Base-by-base conservation (phyloP, 78 protist genomes). In the Speleostelium caveatum region DNA sequence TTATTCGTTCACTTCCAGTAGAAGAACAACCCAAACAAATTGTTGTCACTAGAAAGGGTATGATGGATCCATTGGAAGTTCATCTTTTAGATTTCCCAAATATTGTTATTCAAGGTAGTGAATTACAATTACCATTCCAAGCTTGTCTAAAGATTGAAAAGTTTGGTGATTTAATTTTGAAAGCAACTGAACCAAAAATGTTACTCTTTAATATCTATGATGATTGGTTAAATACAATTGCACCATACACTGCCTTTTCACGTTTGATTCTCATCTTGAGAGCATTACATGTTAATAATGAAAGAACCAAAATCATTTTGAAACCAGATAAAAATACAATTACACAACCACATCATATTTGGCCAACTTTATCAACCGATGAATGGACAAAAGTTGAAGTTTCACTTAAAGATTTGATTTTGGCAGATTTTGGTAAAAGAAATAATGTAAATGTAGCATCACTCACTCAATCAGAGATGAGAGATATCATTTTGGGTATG, bases 1-100 rank as follows among this genome's bases (percentile, higher is more conserved):
- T 99, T 65, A 99, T 99, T 67, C 98, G 99, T 30, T 96, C 99
- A 4, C 94, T 98, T 35, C 99, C 99, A 36, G 94, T 96, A 30
- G 99, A 99, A 60, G 99, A 98, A 86, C 99, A 98, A 87, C 99
- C 99, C 26, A 98, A 97, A 96, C 99, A 98, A 75, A 95, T 99
- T 88, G 97, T 99, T 59, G 99, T 96, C 33, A 98, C 99, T n/a
- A 92, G 99, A 51, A 97, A 96, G 93, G 99, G 99, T 28, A 75
- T 98, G 96, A 87, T 98, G 58, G 99, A 98, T 65, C 99, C 99
- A 33, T 95, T 99, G 55, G 99, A 97, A 72, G 99, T 99, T 17
- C 99, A 99, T 94, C n/a, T 98, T 53, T 94, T 99, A 69, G 96
- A 93, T 65, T 93, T 93, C 89, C 96, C 96, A 61, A 93, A 99